Evolutionary conservation across 257 asterid genomes (phyloP), one percentile per base, ranked within the genome.

Genomic region (Nicotiana undulata): DNA sequence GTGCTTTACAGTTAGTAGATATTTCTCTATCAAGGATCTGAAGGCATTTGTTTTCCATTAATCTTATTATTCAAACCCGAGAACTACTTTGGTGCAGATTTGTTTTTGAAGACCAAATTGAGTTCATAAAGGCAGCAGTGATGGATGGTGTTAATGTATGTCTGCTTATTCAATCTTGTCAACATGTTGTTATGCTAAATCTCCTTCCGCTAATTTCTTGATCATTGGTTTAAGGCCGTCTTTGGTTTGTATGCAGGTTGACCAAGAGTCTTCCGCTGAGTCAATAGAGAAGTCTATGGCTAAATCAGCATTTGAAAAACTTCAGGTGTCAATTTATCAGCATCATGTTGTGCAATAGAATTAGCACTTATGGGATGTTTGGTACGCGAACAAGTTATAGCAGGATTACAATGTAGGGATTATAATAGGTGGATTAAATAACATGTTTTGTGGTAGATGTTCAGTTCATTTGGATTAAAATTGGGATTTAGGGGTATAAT

Each of bases 81-180:
- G 20, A 34, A 28, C 81, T 76, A 84, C 64, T 59, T 40, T 81
- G 85, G 22, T 85, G 85, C 84, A 92, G 97, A 87, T 95, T 83
- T 89, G 98, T 93, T 56, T 95, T 95, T 87, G 99, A 95, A 88
- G 94, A 95, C 88, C 99, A 95, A 86, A 93, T 95, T 83, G 98
- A 93, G 77, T 95, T 95, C 84, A 92, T 95, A 82, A 93, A 90
- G 92, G 94, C 94, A 31, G 26, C 89, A 34, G 97, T 92, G 49
- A 89, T 93, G 94, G 96, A 89, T 81, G 98, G 99, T 80, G 90
- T 88, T 67, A 93, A 91, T 90, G 97, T 93, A 84, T 17, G 93
- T 85, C 32, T 51, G 64, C 80, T 58, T 40, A 85, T n/a, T 32
- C 52, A 11, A 64, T 32, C 26, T 15, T 13, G 65, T 37, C 1